Evolutionary conservation across 306 rosid species (phyloP).

Genomic region (Boehmeria nivea): DNA sequence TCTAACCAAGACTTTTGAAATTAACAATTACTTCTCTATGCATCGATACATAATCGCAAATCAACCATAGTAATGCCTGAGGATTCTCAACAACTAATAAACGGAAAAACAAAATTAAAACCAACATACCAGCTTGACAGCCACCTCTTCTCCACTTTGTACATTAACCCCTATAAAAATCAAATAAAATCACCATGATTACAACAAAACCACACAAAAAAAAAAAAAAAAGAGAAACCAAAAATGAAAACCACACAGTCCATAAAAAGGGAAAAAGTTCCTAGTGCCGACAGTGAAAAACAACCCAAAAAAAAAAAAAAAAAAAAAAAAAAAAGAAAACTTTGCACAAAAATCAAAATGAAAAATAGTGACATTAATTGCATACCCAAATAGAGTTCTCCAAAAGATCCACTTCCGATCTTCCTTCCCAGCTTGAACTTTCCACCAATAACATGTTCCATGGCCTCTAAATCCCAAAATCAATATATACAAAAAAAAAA

Average conservation of each 20-base stretch:
- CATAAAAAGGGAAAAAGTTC: constrained; percentile 6
- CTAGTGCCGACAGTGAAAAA: neutral
- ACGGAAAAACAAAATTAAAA: constrained; percentile 8
- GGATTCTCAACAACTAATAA: neutral
- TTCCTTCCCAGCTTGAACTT: constrained; percentile 94
- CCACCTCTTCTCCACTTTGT: constrained; percentile 94
- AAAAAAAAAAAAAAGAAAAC: too few relatives aligned
- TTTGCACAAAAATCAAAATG: neutral
- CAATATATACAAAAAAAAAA: neutral
- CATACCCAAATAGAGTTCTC: constrained; percentile 91
- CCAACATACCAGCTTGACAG: constrained; percentile 82
- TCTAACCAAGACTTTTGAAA: neutral
- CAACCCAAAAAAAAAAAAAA: too few relatives aligned
- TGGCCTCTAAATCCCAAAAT: constrained; percentile 34
- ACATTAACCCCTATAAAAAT: constrained; percentile 70
- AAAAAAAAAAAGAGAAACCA: too few relatives aligned
- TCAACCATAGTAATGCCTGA: neutral
- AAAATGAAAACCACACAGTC: constrained; percentile 14
- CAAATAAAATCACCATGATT: constrained; percentile 26
- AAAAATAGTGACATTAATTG: constrained; percentile 11
- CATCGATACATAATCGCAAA: neutral
- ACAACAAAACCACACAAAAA: neutral
- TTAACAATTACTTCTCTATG: neutral
- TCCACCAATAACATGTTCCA: constrained; percentile 91
- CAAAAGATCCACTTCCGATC: constrained; percentile 96